Evolutionary conservation across 495 filamentous ascomycete genomes (phyloP).

Genomic region (Xeromyces bisporus): DNA sequence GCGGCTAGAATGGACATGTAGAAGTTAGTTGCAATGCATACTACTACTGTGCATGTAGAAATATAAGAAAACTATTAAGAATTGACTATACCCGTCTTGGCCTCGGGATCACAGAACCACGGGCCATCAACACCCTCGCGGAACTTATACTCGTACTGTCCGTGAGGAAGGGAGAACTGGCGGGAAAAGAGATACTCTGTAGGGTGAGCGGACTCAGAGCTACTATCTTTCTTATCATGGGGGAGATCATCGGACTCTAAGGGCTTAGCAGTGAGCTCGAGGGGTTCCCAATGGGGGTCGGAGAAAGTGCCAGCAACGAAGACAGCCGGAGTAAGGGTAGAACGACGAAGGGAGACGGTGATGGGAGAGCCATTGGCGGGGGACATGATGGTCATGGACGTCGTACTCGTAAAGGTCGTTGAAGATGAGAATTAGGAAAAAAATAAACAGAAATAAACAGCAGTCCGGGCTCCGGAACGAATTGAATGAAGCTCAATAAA

Average conservation of each 20-base stretch:
- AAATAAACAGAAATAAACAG: conserved; percentile 1
- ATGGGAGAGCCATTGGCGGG: conserved; percentile 9
- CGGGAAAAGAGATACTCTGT: conserved; percentile 11
- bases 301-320: conserved; percentile 51
- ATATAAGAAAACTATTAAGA: neutral
- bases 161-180: conserved; percentile 8
- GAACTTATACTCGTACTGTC: conserved; percentile 53
- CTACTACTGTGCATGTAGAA: neutral
- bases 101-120: conserved; percentile 45
- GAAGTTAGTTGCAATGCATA: neutral
- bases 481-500: conserved; percentile 1
- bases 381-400: conserved; percentile 12
- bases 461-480: neutral
- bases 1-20: neutral
- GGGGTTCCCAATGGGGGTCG: conserved; percentile 42
- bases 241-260: conserved; percentile 30
- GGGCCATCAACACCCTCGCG: conserved; percentile 42
- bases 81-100: conserved; percentile 26
- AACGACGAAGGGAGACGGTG: conserved; percentile 40
- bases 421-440: conserved; percentile 3
- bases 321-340: conserved; percentile 40
- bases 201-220: no score
- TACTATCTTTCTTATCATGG: no score
- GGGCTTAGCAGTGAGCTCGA: conserved; percentile 37
- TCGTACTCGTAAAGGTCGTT: conserved; percentile 15